Base-by-base conservation (phyloP, 495 filamentous ascomycete species). In the Durotheca rogersii region DNA sequence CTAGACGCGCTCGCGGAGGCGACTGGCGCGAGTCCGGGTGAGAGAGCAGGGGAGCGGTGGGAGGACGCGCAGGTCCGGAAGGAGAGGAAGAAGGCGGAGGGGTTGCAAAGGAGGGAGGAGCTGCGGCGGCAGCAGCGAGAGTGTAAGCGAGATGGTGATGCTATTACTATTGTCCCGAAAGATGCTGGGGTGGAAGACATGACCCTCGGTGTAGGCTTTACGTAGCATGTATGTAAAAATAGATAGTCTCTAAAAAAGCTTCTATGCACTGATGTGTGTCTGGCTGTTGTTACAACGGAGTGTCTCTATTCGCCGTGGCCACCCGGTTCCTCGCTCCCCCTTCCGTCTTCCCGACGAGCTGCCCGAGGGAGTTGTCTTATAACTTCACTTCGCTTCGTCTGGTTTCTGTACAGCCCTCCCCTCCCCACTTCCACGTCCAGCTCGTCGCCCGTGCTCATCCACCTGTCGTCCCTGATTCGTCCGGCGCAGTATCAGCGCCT, bases 41-140 rank as follows among this genome's bases (percentile, higher is more conserved):
- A n/a, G n/a, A n/a, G n/a, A n/a, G n/a, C n/a, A n/a, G n/a, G n/a
- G n/a, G n/a, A n/a, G n/a, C n/a, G n/a, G 0, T 83, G 81, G 83
- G 83, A 86, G 60, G 79, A 84, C 65, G 65, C 76, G 5, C 70
- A 80, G 34, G 67, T 56, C 5, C 72, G 83, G 41, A 77, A 69
- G 50, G 77, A 78, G 65, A 78, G 81, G 47, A 85, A 82, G 69
- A 75, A 78, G 58, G 74, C 70, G 12, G 84, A 87, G 56, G 85
- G 85, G 0, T 55, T 87, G 36, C 66, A 44, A 56, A 74, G 68
- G 57, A 77, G 73, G 46, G 65, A 66, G 29, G 67, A 71, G 43
- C 37, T 66, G 20, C 46, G 60, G 17, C 44, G 34, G 7, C 51
- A 61, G 49, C 52, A 60, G 35, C 23, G 23, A 9, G 9, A 27